phyloP scores from a whole-genome alignment of 495 filamentous ascomycete genomes.

The Hypoxylon lienhwacheense region DNA sequence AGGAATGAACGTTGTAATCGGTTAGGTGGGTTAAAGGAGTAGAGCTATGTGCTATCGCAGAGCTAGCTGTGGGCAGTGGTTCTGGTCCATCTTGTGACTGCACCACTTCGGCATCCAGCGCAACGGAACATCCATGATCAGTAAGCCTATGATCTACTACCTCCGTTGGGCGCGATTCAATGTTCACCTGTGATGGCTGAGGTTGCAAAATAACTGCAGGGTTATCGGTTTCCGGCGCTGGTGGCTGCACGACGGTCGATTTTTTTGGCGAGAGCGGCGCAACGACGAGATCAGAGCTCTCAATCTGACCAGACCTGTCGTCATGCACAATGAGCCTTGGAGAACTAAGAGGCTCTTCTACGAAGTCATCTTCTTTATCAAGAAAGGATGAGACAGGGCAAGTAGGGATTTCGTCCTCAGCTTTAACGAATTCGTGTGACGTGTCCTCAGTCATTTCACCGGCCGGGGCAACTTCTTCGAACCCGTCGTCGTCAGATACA shows the following conservation, averaged over 20 bases:
- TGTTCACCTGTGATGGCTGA: background rate
- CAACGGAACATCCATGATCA: background rate
- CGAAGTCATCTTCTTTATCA: constrained; percentile 65
- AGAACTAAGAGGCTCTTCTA: constrained; percentile 68
- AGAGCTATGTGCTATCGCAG: background rate
- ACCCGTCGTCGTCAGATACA: constrained; percentile 85
- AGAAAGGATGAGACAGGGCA: constrained; percentile 45
- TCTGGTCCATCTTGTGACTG: background rate
- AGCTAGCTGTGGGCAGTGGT: background rate
- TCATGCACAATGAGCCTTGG: constrained; percentile 53
- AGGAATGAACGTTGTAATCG: background rate
- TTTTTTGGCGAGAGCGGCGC: constrained; percentile 55
- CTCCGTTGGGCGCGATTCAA: background rate
- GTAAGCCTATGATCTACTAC: background rate
- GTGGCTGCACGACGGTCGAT: constrained; percentile 22
- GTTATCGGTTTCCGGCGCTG: background rate
- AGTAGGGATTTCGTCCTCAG: constrained; percentile 49
- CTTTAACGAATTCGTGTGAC: constrained; percentile 52
- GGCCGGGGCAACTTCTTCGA: constrained; percentile 82
- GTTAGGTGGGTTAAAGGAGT: background rate
- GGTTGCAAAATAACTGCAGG: background rate
- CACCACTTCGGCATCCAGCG: background rate
- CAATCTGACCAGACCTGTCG: constrained; percentile 41
- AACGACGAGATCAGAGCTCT: constrained; percentile 51
- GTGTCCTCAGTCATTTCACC: constrained; percentile 67